Percentiles rank a stretch among this genome's conserved stretches.
These are phyloP conservation scores for Chloroidium sp. DNA, from an alignment of 163 green algal genomes.

Conservation along the genomic window DNA sequence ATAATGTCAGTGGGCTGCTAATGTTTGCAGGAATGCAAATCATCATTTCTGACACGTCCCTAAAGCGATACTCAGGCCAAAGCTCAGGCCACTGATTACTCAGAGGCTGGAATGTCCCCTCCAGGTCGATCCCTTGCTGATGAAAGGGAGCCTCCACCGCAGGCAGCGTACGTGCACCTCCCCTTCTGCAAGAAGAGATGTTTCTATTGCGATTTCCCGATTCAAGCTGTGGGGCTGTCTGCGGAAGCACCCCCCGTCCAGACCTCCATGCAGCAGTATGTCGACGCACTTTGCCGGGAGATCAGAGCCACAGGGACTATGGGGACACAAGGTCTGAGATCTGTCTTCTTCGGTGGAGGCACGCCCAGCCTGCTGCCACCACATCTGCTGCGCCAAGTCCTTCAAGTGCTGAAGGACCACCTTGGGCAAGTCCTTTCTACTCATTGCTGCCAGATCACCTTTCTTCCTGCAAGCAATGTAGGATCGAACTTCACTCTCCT, in stretches of 20 bases:
- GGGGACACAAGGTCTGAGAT: constrained; percentile 46
- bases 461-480: background rate
- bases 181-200: constrained; percentile 94
- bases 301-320: constrained; percentile 38
- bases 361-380: constrained; percentile 85
- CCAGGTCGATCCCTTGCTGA: background rate
- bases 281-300: constrained; percentile 62
- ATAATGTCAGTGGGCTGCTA: too few relatives aligned
- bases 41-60: too few relatives aligned
- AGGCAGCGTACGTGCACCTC: constrained; percentile 81
- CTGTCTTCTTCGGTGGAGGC: constrained; percentile 89
- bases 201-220: constrained; percentile 96
- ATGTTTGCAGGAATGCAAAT: too few relatives aligned
- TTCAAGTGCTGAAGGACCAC: constrained; percentile 38
- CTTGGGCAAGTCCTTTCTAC: constrained; percentile 20
- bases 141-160: background rate
- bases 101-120: background rate
- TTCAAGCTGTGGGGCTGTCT: constrained; percentile 53
- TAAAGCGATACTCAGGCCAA: too few relatives aligned
- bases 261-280: constrained; percentile 41
- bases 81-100: too few relatives aligned
- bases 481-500: background rate
- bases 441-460: background rate
- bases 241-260: background rate
- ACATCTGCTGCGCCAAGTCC: constrained; percentile 47